These are phyloP conservation scores for Fusarium hainanense DNA, from an alignment of 2,329 filamentous ascomycete genomes.

Conservation along the genomic window DNA sequence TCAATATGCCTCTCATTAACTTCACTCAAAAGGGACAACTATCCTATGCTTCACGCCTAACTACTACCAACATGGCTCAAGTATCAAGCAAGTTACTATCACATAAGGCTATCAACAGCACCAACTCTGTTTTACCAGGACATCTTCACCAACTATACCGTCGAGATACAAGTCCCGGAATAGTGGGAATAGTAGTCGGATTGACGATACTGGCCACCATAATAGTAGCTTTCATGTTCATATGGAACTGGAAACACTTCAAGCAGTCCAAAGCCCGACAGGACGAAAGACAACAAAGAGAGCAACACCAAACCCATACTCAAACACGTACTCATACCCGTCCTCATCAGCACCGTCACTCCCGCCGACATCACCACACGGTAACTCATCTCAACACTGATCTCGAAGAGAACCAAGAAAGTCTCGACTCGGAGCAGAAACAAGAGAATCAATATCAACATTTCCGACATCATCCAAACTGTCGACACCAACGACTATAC, in stretches of 20 bases:
- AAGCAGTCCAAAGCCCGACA: not conserved
- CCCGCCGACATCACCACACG: not conserved
- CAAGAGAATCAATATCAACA: not conserved
- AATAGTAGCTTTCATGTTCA: slow-evolving; percentile 14
- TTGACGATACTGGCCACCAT: slow-evolving; percentile 15
- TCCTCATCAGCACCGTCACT: not conserved
- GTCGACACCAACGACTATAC: slow-evolving; percentile 17
- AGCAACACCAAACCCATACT: not conserved
- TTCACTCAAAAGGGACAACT: not conserved
- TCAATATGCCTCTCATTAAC: slow-evolving; percentile 21
- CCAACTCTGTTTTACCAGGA: not conserved
- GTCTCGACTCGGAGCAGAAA: not conserved
- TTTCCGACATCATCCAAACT: not conserved
- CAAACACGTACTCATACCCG: not conserved
- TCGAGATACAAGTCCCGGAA: slow-evolving; percentile 12
- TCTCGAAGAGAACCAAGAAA: not conserved
- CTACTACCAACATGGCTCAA: not conserved
- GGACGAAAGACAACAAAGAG: not conserved
- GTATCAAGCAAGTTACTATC: no score
- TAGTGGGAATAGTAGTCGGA: slow-evolving; percentile 24
- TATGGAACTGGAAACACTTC: slow-evolving; percentile 21
- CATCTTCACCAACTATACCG: not conserved
- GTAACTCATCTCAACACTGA: not conserved
- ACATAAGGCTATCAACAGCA: not conserved
- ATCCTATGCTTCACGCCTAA: not conserved